Evolutionary conservation across 179 eudicot genomes (phyloP).

Genomic region (Monotropa hypopitys): DNA sequence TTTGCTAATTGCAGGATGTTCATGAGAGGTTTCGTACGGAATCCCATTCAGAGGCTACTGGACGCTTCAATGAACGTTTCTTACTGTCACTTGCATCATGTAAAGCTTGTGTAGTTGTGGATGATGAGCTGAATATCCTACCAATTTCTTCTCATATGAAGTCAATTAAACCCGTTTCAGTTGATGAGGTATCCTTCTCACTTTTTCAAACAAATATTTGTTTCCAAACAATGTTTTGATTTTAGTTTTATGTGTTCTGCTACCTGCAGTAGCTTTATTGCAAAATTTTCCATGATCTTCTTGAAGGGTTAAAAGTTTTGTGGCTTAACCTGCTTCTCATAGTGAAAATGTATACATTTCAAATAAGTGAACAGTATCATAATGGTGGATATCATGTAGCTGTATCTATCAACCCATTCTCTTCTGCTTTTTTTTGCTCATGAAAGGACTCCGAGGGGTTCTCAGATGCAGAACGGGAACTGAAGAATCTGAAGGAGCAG

Average conservation of each 20-base stretch:
- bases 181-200: slow-evolving; percentile 37
- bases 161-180: slow-evolving; percentile 49
- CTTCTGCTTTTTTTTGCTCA: slow-evolving; percentile 5
- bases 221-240: background rate
- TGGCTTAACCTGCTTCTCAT: background rate
- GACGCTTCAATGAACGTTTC: slow-evolving; percentile 89
- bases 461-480: slow-evolving; percentile 52
- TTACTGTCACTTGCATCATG: slow-evolving; percentile 75
- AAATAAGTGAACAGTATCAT: background rate
- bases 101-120: slow-evolving; percentile 74
- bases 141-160: slow-evolving; percentile 83
- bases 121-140: slow-evolving; percentile 78
- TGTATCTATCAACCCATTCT: background rate
- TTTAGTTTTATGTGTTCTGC: background rate
- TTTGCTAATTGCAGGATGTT: slow-evolving; percentile 51
- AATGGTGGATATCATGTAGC: background rate
- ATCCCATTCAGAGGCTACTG: slow-evolving; percentile 62
- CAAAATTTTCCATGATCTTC: background rate
- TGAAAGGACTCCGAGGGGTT: slow-evolving; percentile 66
- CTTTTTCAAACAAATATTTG: background rate
- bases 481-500: slow-evolving; percentile 60
- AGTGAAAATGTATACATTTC: background rate
- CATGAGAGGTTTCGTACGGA: slow-evolving; percentile 88
- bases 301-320: background rate
- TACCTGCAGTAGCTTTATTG: background rate